Percentiles rank a stretch among this genome's conserved stretches.
Evolutionary conservation across 768 basidiomycete genomes (phyloP).

Genomic region (Boletus pseudopeckii): DNA sequence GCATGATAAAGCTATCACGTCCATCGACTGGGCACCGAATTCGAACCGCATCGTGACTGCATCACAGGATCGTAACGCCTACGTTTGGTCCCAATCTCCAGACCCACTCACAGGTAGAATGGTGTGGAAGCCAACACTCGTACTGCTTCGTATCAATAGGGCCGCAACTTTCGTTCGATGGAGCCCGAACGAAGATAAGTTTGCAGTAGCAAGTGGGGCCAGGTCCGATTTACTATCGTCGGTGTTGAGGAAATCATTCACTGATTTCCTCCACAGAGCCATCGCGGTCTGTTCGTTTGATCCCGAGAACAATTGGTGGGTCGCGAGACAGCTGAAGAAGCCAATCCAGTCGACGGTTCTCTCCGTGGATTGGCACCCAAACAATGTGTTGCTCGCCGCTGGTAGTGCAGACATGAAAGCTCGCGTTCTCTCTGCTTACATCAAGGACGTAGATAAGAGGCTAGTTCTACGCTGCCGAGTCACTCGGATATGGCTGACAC

Average conservation of each 20-base stretch:
- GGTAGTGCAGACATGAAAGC: conserved; percentile 99
- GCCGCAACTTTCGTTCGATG: conserved; percentile 94
- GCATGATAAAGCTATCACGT: conserved; percentile 98
- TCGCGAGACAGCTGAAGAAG: conserved; percentile 94
- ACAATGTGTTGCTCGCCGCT: conserved; percentile 94
- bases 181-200: conserved; percentile 98
- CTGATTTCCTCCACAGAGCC: conserved; percentile 48
- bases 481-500: conserved; percentile 6
- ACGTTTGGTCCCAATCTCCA: conserved; percentile 89
- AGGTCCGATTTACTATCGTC: conserved; percentile 44
- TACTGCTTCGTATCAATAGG: conserved; percentile 89
- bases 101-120: conserved; percentile 68
- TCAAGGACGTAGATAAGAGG: conserved; percentile 97
- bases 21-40: conserved; percentile 97
- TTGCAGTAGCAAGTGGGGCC: conserved; percentile 96
- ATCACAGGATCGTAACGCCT: conserved; percentile 98
- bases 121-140: conserved; percentile 95
- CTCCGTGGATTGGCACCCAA: conserved; percentile 96
- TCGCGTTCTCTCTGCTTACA: conserved; percentile 94
- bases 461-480: conserved; percentile 30
- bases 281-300: conserved; percentile 98
- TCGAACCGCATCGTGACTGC: conserved; percentile 98
- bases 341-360: conserved; percentile 94
- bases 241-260: background rate
- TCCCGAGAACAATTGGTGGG: conserved; percentile 99